A percentile compares a stretch with the other conserved stretches of the same genome.
Evolutionary conservation across 208 protist species (phyloP).

Genomic region (Acanthamoeba rhysodes): DNA sequence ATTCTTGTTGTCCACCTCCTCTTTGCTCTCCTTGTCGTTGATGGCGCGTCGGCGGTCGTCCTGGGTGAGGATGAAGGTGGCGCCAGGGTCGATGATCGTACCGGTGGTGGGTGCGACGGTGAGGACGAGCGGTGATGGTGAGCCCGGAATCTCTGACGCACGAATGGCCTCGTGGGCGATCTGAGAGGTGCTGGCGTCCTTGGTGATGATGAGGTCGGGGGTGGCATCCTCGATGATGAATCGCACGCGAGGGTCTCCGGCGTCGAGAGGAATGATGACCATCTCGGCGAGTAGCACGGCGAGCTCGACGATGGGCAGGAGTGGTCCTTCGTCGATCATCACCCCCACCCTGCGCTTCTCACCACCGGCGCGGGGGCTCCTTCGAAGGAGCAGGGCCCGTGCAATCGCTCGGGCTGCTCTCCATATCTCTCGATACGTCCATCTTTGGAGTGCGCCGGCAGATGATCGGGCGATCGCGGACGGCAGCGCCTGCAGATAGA

Average conservation of each 20-base stretch:
- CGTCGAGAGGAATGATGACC: constrained; percentile 68
- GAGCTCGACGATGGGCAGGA: constrained; percentile 66
- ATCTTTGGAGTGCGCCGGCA: neutral
- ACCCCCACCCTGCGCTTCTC: constrained; percentile 2
- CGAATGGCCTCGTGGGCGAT: constrained; percentile 4
- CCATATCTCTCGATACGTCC: constrained; percentile 60
- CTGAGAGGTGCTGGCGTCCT: neutral
- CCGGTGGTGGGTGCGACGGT: neutral
- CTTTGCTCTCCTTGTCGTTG: neutral
- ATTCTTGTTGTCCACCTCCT: neutral
- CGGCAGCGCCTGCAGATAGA: neutral
- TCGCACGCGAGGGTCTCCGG: constrained; percentile 52
- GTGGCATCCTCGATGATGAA: constrained; percentile 39
- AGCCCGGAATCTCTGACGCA: neutral
- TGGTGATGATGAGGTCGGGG: constrained; percentile 46
- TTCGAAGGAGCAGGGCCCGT: neutral
- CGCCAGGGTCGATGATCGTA: neutral
- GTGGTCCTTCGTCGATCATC: constrained; percentile 63
- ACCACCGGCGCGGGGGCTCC: neutral
- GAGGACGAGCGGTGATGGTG: neutral
- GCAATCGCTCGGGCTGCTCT: constrained; percentile 23
- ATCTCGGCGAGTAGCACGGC: constrained; percentile 64
- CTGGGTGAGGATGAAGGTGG: neutral
- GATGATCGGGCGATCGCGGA: neutral
- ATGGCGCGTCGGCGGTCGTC: neutral